These are phyloP conservation scores for Nakaseomyces uthaithaninus DNA, from an alignment of 1,139 yeast genomes.

Conservation along the genomic window DNA sequence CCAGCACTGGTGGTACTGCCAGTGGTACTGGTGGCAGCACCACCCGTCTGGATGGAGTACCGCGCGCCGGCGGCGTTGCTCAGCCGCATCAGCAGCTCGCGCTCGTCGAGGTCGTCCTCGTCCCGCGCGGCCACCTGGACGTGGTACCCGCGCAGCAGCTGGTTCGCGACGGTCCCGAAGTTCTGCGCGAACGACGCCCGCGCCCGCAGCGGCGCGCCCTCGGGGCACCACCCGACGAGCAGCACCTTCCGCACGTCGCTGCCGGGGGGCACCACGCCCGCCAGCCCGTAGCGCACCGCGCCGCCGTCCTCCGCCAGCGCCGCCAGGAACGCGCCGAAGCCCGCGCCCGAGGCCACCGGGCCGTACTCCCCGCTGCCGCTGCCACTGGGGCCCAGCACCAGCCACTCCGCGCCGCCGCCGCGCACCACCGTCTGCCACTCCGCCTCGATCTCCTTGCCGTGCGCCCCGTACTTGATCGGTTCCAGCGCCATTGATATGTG, in stretches of 20 bases:
- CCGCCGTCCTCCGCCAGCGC: constrained; percentile 65
- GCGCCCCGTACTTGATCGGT: constrained; percentile 37
- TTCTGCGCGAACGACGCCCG: constrained; percentile 69
- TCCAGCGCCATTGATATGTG: constrained; percentile 29
- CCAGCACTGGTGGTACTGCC: constrained; percentile 22
- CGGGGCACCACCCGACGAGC: constrained; percentile 91
- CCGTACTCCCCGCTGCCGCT: constrained; percentile 48
- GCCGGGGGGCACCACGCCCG: constrained; percentile 81
- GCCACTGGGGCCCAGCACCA: constrained; percentile 47
- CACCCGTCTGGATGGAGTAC: constrained; percentile 57
- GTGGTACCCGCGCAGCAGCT: constrained; percentile 71
- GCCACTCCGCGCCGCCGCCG: constrained; percentile 51
- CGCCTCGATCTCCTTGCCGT: constrained; percentile 52
- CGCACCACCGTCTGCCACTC: constrained; percentile 57
- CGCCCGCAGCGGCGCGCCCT: constrained; percentile 67
- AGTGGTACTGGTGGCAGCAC: constrained; percentile 56
- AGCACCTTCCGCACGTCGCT: constrained; percentile 79
- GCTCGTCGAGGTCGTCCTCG: constrained; percentile 75
- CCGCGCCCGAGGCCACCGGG: constrained; percentile 51
- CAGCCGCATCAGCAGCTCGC: constrained; percentile 65
- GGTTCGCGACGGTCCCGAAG: constrained; percentile 60
- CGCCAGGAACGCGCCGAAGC: constrained; percentile 68
- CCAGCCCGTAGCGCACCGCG: constrained; percentile 82
- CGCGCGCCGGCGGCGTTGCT: constrained; percentile 95
- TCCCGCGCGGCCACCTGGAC: constrained; percentile 96